Evolutionary conservation across 352 stramenopile species (phyloP), one percentile per base, ranked within the genome.

Genomic region (Lagenidium sp.): DNA sequence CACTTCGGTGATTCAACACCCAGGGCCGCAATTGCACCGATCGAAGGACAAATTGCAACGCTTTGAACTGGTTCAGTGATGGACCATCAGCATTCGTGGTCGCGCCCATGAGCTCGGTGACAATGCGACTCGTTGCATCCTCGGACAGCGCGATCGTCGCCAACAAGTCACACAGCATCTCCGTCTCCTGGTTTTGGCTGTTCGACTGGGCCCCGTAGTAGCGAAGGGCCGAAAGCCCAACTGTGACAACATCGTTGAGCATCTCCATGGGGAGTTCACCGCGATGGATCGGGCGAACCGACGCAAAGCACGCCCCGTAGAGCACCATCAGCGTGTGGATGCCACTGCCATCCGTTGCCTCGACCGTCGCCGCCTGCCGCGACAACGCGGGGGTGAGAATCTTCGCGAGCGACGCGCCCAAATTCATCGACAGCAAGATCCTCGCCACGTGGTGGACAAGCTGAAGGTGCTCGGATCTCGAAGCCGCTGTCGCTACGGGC

Each of bases 341-440:
- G 29, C 84, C 68, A 13, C 69, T 55, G 7, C 34, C 32, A 42
- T 60, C 58, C 58, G 79, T 63, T 0, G 44, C 53, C 2, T 68
- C 55, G 18, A 66, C 37, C 19, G 44, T 47, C 16, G 60, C 52
- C 23, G 60, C 57, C 36, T 90, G 63, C 4, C 61, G 70, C 6
- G 63, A 52, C n/a, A 90, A 58, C 6, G 73, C 66, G 16, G 80
- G 72, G 12, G 61, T 58, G 24, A 92, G 40, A 52, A 92, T 87
- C 46, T 80, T 82, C 2, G 71, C 54, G 6, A 92, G 60, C 20
- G 63, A 82, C 21, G 59, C 60, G 19, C 76, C 80, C 29, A 92
- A 50, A 21, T 82, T 77, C 73, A 92, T 82, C 16, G 62, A 51
- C 23, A 60, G 40, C 41, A 92, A 57, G 15, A 82, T 67, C 21